phyloP scores from a whole-genome alignment of 2,329 filamentous ascomycete genomes.

The Albifimbria verrucaria region DNA sequence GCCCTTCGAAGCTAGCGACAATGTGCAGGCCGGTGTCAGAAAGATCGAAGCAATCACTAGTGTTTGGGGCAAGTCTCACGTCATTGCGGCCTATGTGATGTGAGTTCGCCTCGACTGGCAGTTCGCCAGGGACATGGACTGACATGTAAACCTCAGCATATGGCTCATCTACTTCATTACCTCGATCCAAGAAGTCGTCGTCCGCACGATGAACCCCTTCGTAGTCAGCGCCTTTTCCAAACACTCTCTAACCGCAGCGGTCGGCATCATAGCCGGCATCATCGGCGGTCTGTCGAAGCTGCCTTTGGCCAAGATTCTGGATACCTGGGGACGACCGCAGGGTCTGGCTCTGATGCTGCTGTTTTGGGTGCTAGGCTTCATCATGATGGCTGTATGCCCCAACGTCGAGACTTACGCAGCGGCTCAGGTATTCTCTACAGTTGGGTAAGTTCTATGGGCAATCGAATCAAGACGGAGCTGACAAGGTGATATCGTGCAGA shows the following conservation, averaged over 20 bases:
- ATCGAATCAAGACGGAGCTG: too few relatives aligned
- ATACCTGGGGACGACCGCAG: slow-evolving; percentile 60
- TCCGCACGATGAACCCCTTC: slow-evolving; percentile 32
- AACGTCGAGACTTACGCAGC: slow-evolving; percentile 41
- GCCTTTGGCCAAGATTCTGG: slow-evolving; percentile 59
- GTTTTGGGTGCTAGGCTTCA: slow-evolving; percentile 43
- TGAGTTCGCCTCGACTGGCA: slow-evolving; percentile 21
- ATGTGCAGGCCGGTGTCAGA: slow-evolving; percentile 41
- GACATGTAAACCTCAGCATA: slow-evolving; percentile 20
- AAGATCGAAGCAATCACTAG: slow-evolving; percentile 44
- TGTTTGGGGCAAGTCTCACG: slow-evolving; percentile 36
- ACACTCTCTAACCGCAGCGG: slow-evolving; percentile 47
- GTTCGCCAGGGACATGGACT: neutral
- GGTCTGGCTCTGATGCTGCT: slow-evolving; percentile 50
- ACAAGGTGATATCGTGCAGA: slow-evolving; percentile 13
- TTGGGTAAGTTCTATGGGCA: too few relatives aligned
- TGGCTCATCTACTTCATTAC: slow-evolving; percentile 44
- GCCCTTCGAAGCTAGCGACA: slow-evolving; percentile 27
- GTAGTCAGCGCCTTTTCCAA: slow-evolving; percentile 41
- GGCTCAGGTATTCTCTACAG: slow-evolving; percentile 54
- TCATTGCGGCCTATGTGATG: slow-evolving; percentile 41
- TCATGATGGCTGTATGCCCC: slow-evolving; percentile 59
- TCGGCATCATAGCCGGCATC: slow-evolving; percentile 44
- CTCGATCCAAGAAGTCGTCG: slow-evolving; percentile 37
- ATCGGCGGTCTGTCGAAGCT: slow-evolving; percentile 56